Evolutionary conservation across 2,329 filamentous ascomycete genomes (phyloP), one percentile per base, ranked within the genome.

Genomic region (Aureobasidium sp.): DNA sequence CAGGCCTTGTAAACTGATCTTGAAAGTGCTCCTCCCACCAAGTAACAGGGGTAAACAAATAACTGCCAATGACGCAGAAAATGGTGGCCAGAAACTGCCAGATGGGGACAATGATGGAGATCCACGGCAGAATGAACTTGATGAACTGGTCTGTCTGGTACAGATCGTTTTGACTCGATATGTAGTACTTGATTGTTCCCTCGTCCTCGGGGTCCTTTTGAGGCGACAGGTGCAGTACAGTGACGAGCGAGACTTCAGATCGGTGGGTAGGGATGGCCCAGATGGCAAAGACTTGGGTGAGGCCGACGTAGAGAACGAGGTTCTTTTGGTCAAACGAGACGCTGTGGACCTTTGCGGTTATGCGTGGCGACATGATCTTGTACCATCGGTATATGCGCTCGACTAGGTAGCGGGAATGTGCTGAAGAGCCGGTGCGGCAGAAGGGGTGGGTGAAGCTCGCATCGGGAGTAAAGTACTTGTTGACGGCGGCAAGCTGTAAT

Each of bases 401-500:
- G 20, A 95, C 80, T 6, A 89, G 71, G 75, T 80, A 84, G 47
- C 89, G 81, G 11, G 88, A 92, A 65, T 87, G 83, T 12, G 76
- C 69, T 67, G 80, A 83, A 64, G 74, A 78, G 47, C 78, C 79
- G 2, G 90, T 89, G 14, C 85, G 83, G 69, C 88, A 91, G 72
- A 93, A 87, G 0, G 90, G 90, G 67, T 96, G 90, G 3, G 83
- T 81, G 71, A 96, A 94, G 34, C 84, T 82, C 9, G 89, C 88
- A 69, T 87, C 78, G 11, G 82, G 81, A 0, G 87, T 84, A 74
- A 92, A 96, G 76, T 89, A 92, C n/a, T 77, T 79, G 62, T 88
- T 79, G 27, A 96, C 78, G 0, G 87, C 79, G 3, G 80, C 76
- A 61, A 80, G 76, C 73, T 95, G 91, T 37, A 87, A 76, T 1